phyloP scores from a whole-genome alignment of 306 rosid genomes.

The Hippophae tibetana region DNA sequence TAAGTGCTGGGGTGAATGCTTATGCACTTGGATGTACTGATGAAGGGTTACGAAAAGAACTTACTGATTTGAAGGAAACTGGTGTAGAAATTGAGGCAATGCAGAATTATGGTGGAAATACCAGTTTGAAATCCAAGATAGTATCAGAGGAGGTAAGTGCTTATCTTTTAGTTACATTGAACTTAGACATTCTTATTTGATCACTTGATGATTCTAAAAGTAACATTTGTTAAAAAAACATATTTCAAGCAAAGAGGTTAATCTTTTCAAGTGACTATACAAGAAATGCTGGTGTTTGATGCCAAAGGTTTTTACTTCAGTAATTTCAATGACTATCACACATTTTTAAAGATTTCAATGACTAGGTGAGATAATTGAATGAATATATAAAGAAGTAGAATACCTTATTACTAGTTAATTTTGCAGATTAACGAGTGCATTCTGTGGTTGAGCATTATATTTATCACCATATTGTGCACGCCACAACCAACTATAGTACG shows the following conservation, averaged over 20 bases:
- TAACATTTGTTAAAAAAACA: neutral
- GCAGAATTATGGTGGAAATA: constrained; percentile 71
- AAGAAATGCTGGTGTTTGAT: too few species aligned
- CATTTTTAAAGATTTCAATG: too few species aligned
- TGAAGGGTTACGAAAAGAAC: constrained; percentile 88
- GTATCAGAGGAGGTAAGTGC: constrained; percentile 55
- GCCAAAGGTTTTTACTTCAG: too few species aligned
- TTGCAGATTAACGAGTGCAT: constrained; percentile 89
- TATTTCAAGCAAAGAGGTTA: neutral
- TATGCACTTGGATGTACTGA: constrained; percentile 95
- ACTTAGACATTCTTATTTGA: neutral
- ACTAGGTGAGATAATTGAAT: neutral
- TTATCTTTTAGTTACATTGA: constrained; percentile 1
- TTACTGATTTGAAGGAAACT: constrained; percentile 60
- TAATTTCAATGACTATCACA: too few species aligned
- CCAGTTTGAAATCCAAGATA: constrained; percentile 79
- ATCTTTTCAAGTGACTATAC: neutral
- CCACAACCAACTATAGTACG: constrained; percentile 93
- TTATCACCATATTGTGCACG: constrained; percentile 89
- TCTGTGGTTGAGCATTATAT: constrained; percentile 85
- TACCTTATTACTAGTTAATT: constrained; percentile 3
- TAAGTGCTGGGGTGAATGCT: constrained; percentile 92
- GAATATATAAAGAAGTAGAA: neutral
- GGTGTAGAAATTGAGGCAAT: constrained; percentile 73
- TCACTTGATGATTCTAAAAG: neutral